Base-by-base conservation (phyloP, 108 stramenopile species). In the Nannochloropsis gaditana region DNA sequence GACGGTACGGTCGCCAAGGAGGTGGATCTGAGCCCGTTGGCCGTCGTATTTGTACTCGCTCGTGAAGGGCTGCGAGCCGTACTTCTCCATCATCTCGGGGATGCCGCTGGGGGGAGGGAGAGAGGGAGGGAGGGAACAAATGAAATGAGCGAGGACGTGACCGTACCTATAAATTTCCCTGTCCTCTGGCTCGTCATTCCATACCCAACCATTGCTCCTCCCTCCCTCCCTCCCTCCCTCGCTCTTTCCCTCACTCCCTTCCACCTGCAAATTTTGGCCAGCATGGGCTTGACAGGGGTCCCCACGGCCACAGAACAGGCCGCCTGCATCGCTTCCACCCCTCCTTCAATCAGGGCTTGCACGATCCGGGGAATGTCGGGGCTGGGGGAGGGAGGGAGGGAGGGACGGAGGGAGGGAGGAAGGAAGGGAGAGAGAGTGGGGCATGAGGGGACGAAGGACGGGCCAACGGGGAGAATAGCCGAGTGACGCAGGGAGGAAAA, bases 11-110 rank as follows among this genome's bases (percentile, higher is more conserved):
- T 50, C 47, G 47, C 47, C 15, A 15, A 50, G 47, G 47, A 80
- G 17, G 80, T 80, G 80, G 9, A 80, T n/a, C 21, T 80, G 80
- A 2, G 80, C 80, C 80, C 80, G 80, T 31, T 21, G 17, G 80
- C 80, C 80, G 80, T 80, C 80, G 21, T 80, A 80, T 31, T 80
- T 80, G 80, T 21, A 80, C 21, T 80, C 80, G 21, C 80, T n/a
- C 11, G 21, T 19, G 21, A 80, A 80, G 3, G 82, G 80, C 80
- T 31, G 9, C n/a, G 80, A 21, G 9, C 80, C 80, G 21, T 21
- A 80, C 9, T 31, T 80, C 80, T 80, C 21, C 21, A 80, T 21
- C 9, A 80, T 11, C 80, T 19, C 47, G 15, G 47, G 47, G 15
- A 50, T 50, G 15, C 47, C 47, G 47, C 47, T 50, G 10, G 15